Percentiles rank a stretch among this genome's conserved stretches.
Evolutionary conservation across 768 basidiomycete genomes (phyloP).

Genomic region (Rhizopogon vulgaris): DNA sequence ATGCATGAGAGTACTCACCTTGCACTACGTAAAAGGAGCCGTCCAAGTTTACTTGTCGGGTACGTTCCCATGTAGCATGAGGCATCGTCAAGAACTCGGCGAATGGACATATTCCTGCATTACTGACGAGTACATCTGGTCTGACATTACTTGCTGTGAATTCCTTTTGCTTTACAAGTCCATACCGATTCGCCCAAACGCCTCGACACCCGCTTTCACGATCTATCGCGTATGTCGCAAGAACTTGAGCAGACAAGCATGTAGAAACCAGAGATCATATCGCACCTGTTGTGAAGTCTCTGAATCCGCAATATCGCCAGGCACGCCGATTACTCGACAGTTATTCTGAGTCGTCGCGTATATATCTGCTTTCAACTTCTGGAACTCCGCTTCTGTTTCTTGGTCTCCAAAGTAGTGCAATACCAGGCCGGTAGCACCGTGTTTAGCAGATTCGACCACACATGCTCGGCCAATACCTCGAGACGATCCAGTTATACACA

Average conservation of each 20-base stretch:
- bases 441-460: slow-evolving; percentile 56
- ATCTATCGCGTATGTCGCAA: slow-evolving; percentile 35
- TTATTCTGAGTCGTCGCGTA: slow-evolving; percentile 23
- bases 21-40: slow-evolving; percentile 69
- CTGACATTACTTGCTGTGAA: not conserved
- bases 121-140: slow-evolving; percentile 45
- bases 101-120: slow-evolving; percentile 72
- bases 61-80: slow-evolving; percentile 37
- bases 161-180: slow-evolving; percentile 12
- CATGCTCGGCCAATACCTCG: slow-evolving; percentile 70
- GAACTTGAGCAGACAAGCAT: not conserved
- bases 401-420: slow-evolving; percentile 64
- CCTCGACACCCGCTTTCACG: slow-evolving; percentile 49
- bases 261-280: not conserved
- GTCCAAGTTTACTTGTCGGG: slow-evolving; percentile 59
- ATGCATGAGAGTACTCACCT: slow-evolving; percentile 28
- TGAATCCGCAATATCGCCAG: slow-evolving; percentile 61
- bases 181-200: slow-evolving; percentile 60
- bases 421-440: slow-evolving; percentile 58
- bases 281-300: slow-evolving; percentile 50
- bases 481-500: slow-evolving; percentile 70
- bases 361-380: slow-evolving; percentile 40
- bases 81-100: slow-evolving; percentile 63
- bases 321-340: slow-evolving; percentile 40
- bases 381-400: slow-evolving; percentile 44